Base-by-base conservation (phyloP, 1,139 yeast species). In the Pichia sp. region DNA sequence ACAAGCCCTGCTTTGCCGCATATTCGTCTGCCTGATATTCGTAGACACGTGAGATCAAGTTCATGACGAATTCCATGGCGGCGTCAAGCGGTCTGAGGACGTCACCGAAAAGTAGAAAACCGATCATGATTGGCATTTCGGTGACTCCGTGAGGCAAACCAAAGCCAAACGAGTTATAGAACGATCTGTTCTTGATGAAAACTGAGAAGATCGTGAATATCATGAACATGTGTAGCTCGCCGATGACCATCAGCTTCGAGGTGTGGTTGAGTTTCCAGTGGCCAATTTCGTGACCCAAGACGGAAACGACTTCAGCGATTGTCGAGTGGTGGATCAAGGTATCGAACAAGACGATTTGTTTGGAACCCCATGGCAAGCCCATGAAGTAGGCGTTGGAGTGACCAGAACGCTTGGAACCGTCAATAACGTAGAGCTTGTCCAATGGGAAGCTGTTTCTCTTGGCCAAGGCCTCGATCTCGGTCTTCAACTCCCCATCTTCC, bases 331-430 rank as follows among this genome's bases (percentile, higher is more conserved):
- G 83, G 59, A 93, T 84, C 70, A 93, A 78, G 8, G 98, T 93
- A 64, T 93, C 99, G 67, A 76, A 93, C 50, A 93, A 78, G 47
- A 93, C 98, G 70, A 93, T 93, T 69, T 91, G 93, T 71, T 93
- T 93, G 53, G 90, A 84, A 19, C 70, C 70, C 95, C 97, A 91
- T 44, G 99, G 99, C 62, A 93, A 76, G 5, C 99, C 99, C 60
- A 87, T 82, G 67, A 93, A 93, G 69, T 88, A 93, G 44, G 99
- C 99, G 66, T 93, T 93, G 6, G 98, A 91, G 70, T 93, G 99
- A 13, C 96, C 82, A 1, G 96, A 88, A 72, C 98, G 85, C 68
- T 86, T 88, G 47, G 98, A 91, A 13, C 98, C 98, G 67, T 93
- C 99, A 66, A 91, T 82, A 48, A 91, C 96, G 63, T 80, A 87